A percentile compares a stretch with the other conserved stretches of the same genome.
Conservation (phyloP, 345 rosid species). For the Brassica carinata region DNA sequence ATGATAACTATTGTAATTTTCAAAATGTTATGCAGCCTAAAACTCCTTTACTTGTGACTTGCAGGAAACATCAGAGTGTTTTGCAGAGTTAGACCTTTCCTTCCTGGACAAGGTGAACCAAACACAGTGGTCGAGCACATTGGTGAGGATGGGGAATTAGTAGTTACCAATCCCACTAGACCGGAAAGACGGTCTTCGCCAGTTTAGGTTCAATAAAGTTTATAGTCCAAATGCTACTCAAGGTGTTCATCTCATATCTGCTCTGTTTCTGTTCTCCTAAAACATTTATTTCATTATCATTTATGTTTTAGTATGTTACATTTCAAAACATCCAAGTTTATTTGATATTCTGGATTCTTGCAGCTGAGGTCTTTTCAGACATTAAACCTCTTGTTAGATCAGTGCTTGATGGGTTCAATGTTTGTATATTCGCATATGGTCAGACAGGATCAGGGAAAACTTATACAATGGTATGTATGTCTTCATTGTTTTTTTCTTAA, state of each 20-base stretch:
- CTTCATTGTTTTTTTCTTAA: not conserved
- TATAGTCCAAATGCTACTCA: not conserved
- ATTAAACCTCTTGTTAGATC: not conserved
- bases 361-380: not conserved
- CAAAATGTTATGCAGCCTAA: not conserved
- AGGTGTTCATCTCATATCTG: not conserved
- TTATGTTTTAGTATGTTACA: not conserved
- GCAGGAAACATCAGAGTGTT: not conserved
- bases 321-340: not conserved
- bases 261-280: not conserved
- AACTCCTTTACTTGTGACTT: not conserved
- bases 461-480: not conserved
- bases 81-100: not conserved
- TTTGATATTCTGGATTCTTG: not conserved
- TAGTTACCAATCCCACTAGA: not conserved
- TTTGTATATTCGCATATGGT: not conserved
- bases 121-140: not conserved
- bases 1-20: not conserved
- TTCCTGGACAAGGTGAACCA: not conserved
- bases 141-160: not conserved
- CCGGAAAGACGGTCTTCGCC: not conserved
- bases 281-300: not conserved
- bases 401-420: not conserved
- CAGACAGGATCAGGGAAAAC: not conserved
- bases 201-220: not conserved